These are phyloP conservation scores for Cyclotella sp. DNA, from an alignment of 108 stramenopile genomes.

Conservation along the genomic window DNA sequence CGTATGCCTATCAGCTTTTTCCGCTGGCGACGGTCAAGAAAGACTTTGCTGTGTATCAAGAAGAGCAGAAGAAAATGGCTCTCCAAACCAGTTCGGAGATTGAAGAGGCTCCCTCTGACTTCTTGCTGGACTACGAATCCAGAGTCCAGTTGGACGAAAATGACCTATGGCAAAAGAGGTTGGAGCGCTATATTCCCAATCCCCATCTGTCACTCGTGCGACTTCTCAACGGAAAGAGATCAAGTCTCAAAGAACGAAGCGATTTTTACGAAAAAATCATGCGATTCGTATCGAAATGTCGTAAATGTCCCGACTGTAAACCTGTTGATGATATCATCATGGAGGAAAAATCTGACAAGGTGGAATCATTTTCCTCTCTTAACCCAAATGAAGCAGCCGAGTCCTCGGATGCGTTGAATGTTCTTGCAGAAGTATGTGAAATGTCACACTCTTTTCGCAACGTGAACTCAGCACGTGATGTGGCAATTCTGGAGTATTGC, in stretches of 20 bases:
- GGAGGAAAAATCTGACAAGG: slow-evolving; percentile 26
- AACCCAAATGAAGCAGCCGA: slow-evolving; percentile 3
- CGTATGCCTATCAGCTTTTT: slow-evolving; percentile 64
- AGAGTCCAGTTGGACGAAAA: slow-evolving; percentile 49
- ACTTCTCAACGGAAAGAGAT: slow-evolving; percentile 48
- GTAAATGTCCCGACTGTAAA: slow-evolving; percentile 52
- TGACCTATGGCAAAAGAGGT: slow-evolving; percentile 61
- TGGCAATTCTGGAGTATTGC: slow-evolving; percentile 73
- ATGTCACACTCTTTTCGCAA: slow-evolving; percentile 55
- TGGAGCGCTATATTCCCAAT: slow-evolving; percentile 39
- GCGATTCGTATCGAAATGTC: slow-evolving; percentile 60
- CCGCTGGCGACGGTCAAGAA: slow-evolving; percentile 47
- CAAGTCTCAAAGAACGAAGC: slow-evolving; percentile 47
- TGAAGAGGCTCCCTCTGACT: slow-evolving; percentile 11
- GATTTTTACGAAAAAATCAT: slow-evolving; percentile 61
- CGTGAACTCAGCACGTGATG: slow-evolving; percentile 55
- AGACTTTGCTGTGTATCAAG: slow-evolving; percentile 24
- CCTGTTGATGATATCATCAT: slow-evolving; percentile 14
- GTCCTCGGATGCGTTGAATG: background rate
- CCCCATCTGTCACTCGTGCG: slow-evolving; percentile 7
- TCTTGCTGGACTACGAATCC: slow-evolving; percentile 52
- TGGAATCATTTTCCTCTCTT: background rate
- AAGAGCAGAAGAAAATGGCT: slow-evolving; percentile 21
- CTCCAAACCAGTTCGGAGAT: background rate
- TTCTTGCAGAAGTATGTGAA: slow-evolving; percentile 53